These are phyloP conservation scores for Chloris gayana DNA, from an alignment of 176 grass and related monocot species.

Conservation along the genomic window DNA sequence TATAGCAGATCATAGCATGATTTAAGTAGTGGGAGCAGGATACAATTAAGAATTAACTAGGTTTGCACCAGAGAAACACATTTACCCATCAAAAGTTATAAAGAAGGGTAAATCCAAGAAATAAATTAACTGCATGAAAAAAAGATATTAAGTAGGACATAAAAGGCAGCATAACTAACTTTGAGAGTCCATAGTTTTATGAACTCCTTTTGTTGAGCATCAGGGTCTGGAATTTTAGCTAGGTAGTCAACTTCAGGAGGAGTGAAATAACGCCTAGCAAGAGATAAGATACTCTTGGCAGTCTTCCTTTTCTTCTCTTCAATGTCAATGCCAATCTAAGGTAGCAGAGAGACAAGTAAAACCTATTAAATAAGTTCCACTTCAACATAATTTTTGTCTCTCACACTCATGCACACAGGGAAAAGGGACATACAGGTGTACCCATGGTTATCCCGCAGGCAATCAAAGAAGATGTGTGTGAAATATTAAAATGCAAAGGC, in stretches of 20 bases:
- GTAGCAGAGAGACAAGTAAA: slow-evolving; percentile 20
- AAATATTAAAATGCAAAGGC: slow-evolving; percentile 92
- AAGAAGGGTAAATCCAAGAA: slow-evolving; percentile 23
- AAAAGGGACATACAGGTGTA: slow-evolving; percentile 58
- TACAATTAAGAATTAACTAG: not conserved
- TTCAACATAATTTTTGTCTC: slow-evolving; percentile 10
- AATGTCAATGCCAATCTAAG: slow-evolving; percentile 91
- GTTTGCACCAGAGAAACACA: slow-evolving; percentile 9
- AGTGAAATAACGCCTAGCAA: slow-evolving; percentile 86
- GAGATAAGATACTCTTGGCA: slow-evolving; percentile 61
- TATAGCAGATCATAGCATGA: not conserved
- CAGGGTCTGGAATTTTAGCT: slow-evolving; percentile 55
- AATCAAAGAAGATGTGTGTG: slow-evolving; percentile 92
- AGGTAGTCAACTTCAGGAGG: slow-evolving; percentile 78
- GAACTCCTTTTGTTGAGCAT: slow-evolving; percentile 79
- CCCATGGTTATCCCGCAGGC: slow-evolving; percentile 74
- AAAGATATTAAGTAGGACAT: not conserved
- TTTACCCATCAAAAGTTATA: not conserved
- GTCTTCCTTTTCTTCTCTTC: slow-evolving; percentile 91
- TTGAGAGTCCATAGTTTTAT: slow-evolving; percentile 97
- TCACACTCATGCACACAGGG: slow-evolving; percentile 1
- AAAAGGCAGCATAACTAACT: slow-evolving; percentile 55
- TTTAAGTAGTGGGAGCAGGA: not conserved
- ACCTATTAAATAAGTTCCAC: slow-evolving; percentile 25
- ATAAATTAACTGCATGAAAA: not conserved